Percentiles rank a stretch among this genome's conserved stretches.
Evolutionary conservation across 2,329 filamentous ascomycete species (phyloP).

Genomic region (Juglanconis oblonga): DNA sequence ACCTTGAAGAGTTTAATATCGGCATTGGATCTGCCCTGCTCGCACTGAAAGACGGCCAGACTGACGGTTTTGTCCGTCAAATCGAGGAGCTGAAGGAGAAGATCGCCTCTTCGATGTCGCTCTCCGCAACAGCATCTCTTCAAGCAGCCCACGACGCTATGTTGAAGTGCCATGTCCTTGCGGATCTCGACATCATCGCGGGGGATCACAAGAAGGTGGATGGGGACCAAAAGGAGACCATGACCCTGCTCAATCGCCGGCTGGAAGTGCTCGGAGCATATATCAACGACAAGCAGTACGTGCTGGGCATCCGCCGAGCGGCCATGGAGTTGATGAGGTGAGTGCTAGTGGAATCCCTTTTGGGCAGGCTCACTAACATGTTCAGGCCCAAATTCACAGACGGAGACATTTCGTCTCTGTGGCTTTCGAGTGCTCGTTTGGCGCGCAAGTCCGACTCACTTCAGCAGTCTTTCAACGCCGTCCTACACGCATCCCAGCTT

Average conservation of each 20-base stretch:
- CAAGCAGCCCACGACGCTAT: conserved; percentile 82
- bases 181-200: conserved; percentile 79
- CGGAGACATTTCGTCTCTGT: conserved; percentile 75
- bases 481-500: conserved; percentile 81
- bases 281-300: conserved; percentile 87
- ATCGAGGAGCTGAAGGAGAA: conserved; percentile 66
- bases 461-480: conserved; percentile 88
- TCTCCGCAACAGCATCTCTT: conserved; percentile 74
- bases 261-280: conserved; percentile 88
- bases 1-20: conserved; percentile 72
- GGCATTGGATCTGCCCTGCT: conserved; percentile 68
- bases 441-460: conserved; percentile 82
- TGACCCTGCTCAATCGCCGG: conserved; percentile 66
- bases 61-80: conserved; percentile 49
- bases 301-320: conserved; percentile 81
- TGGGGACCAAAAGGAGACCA: conserved; percentile 36
- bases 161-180: conserved; percentile 80
- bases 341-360: conserved; percentile 27
- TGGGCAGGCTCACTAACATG: conserved; percentile 26
- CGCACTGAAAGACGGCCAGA: conserved; percentile 53
- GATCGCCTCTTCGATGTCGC: conserved; percentile 71
- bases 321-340: conserved; percentile 77
- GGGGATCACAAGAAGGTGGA: conserved; percentile 41
- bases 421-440: conserved; percentile 81
- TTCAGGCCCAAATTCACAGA: conserved; percentile 59